Evolutionary conservation across 768 basidiomycete genomes (phyloP).

Genomic region (Tylopilus subfusipes): DNA sequence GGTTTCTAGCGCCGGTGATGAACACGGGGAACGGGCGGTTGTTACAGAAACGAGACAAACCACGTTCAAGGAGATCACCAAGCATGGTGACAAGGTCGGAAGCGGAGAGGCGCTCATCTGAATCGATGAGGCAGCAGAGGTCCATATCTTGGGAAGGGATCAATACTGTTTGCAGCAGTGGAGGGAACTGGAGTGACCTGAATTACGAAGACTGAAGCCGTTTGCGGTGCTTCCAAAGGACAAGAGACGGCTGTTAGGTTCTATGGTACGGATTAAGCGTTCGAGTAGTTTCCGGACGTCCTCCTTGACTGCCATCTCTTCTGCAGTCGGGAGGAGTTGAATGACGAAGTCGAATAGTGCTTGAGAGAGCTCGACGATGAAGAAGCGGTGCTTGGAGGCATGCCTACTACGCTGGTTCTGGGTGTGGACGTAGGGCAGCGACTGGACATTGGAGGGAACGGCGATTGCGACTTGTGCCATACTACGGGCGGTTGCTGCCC

Average conservation of each 20-base stretch:
- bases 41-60: constrained; percentile 44
- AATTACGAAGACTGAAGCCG: constrained; percentile 94
- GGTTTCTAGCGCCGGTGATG: constrained; percentile 59
- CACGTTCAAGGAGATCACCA: constrained; percentile 88
- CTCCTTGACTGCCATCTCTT: constrained; percentile 93
- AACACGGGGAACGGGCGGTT: constrained; percentile 10
- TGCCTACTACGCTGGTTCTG: constrained; percentile 36
- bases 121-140: constrained; percentile 93
- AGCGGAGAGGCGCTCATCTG: constrained; percentile 72
- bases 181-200: constrained; percentile 50
- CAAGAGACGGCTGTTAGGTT: constrained; percentile 83
- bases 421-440: constrained; percentile 27
- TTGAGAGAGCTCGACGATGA: constrained; percentile 79
- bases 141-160: constrained; percentile 79
- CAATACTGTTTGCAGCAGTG: constrained; percentile 4
- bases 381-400: constrained; percentile 52
- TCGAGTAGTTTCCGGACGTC: constrained; percentile 94
- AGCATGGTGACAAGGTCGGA: constrained; percentile 92
- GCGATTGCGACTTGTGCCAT: constrained; percentile 32
- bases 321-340: constrained; percentile 83
- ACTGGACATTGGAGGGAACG: constrained; percentile 18
- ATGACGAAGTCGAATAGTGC: constrained; percentile 92
- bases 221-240: constrained; percentile 98
- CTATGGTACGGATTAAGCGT: constrained; percentile 91
- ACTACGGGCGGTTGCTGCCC: neutral